Evolutionary conservation across 305 asterid genomes (phyloP), one percentile per base, ranked within the genome.

Genomic region (Fraxinus dipetala): DNA sequence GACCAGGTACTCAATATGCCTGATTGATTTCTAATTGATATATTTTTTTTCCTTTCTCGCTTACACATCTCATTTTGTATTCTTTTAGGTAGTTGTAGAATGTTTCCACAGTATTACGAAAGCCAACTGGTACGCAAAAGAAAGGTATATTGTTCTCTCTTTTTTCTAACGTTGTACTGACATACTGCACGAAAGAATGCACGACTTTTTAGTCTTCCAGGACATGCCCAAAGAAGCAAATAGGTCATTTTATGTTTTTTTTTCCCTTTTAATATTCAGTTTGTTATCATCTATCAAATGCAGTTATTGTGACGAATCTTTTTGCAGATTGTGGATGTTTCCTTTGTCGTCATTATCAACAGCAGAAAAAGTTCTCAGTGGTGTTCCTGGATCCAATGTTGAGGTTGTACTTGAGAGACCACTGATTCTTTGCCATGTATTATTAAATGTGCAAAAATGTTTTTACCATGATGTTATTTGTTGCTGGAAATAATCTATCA

Each of bases 241-340:
- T 13, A 28, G 81, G 54, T 61, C 63, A 74, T 72, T 80, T 65
- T 18, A 26, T 31, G 79, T 79, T 43, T 72, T 26, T 76, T 54
- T 5, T 34, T 5, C 38, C 11, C 38, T 16, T 75, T 67, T 24
- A 67, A 54, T 76, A 54, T 56, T 63, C 20, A 72, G 31, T 65
- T 74, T 38, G 63, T 73, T 75, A 80, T 36, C 82, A 84, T 72
- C 78, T 59, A 20, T 78, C 51, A 48, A 11, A 63, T 70, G 79
- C 79, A 72, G 34, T 78, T 40, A 65, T 40, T n/a, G 75, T 69
- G 74, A 74, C 40, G 35, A 30, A 75, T 82, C 40, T 77, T 56
- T 80, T 75, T 88, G 88, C 91, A 95, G 98, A 87, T 79, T 94
- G 90, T 96, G 99, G 99, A 90, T 91, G 89, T 93, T 96, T 83